Percentiles rank a stretch among this genome's conserved stretches.
Evolutionary conservation across 306 rosid species (phyloP).

Genomic region (Oemleria cerasiformis): DNA sequence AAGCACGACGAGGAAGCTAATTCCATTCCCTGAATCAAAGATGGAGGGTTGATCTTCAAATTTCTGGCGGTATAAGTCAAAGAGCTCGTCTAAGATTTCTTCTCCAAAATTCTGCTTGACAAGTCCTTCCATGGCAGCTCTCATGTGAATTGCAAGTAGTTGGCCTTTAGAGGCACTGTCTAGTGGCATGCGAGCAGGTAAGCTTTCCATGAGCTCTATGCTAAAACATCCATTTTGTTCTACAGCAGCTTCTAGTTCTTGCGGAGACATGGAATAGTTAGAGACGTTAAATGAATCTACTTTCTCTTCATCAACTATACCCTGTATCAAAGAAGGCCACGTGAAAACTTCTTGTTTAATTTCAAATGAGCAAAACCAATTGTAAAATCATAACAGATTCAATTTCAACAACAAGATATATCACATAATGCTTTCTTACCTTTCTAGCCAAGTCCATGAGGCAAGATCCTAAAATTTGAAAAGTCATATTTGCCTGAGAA

Average conservation of each 20-base stretch:
- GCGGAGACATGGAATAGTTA: constrained; percentile 8
- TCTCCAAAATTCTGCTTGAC: constrained; percentile 18
- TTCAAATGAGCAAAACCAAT: not conserved
- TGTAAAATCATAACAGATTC: not conserved
- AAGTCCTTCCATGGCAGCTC: constrained; percentile 9
- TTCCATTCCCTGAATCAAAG: not conserved
- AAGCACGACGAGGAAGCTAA: constrained; percentile 11
- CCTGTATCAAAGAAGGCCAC: constrained; percentile 1
- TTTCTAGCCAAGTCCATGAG: constrained; percentile 23
- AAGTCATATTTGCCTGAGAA: not conserved
- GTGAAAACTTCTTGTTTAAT: not conserved
- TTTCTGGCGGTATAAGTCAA: not conserved
- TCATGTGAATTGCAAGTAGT: not conserved
- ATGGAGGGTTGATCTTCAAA: not conserved
- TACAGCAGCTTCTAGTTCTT: constrained; percentile 18
- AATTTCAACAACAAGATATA: no score
- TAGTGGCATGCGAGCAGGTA: not conserved
- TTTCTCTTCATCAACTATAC: constrained; percentile 20
- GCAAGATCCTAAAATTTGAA: constrained; percentile 10
- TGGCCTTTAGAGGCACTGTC: not conserved
- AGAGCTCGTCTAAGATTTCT: constrained; percentile 13
- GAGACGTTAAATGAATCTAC: constrained; percentile 25
- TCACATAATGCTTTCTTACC: constrained; percentile 16
- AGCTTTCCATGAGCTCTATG: constrained; percentile 4
- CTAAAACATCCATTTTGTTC: constrained; percentile 20